Base-by-base conservation (phyloP, 2,329 filamentous ascomycete species). In the Hyphodiscus sp. region DNA sequence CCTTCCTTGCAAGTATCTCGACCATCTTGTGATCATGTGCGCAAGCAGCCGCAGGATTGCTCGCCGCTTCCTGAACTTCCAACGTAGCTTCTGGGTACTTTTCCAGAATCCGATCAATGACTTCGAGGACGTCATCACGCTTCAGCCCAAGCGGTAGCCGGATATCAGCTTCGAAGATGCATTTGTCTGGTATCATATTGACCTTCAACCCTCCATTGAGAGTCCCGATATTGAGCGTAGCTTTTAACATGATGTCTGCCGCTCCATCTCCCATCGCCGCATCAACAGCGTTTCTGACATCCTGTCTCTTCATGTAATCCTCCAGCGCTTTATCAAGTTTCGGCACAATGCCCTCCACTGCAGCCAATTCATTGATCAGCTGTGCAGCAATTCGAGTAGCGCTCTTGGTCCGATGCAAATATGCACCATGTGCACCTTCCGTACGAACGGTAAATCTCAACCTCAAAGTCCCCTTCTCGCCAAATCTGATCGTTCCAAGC, bases 381-480 rank as follows among this genome's bases (percentile, higher is more conserved):
- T 58, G 49, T 1, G 64, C 50, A 1, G 70, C 70, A 41, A 71
- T 67, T 7, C 70, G 63, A 20, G 68, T 70, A 50, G 47, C 47
- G 11, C 47, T 20, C 0, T 26, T 56, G 7, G 64, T 70, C 1
- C 70, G 56, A 60, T 73, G 68, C n/a, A 67, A 61, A 56, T 69
- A 74, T 0, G 72, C 71, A 2, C 72, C 71, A 53, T 73, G 71
- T 2, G 67, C 69, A 0, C 68, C 69, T 13, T 58, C 63, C 0
- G 67, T 68, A 5, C 55, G 59, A 3, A 72, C 57, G 0, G 61
- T 67, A 51, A 71, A 72, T 0, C 65, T 69, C 20, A 73, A 52
- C n/a, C 71, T 63, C 29, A 74, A 54, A 0, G 71, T 72, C 4
- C 72, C 71, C 57, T 73, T 74, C 54, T 74, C 72, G 2, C 67